Percentiles rank a stretch among this genome's conserved stretches.
These are phyloP conservation scores for Geotrichum reessii DNA, from an alignment of 1,139 yeast genomes.

Conservation along the genomic window DNA sequence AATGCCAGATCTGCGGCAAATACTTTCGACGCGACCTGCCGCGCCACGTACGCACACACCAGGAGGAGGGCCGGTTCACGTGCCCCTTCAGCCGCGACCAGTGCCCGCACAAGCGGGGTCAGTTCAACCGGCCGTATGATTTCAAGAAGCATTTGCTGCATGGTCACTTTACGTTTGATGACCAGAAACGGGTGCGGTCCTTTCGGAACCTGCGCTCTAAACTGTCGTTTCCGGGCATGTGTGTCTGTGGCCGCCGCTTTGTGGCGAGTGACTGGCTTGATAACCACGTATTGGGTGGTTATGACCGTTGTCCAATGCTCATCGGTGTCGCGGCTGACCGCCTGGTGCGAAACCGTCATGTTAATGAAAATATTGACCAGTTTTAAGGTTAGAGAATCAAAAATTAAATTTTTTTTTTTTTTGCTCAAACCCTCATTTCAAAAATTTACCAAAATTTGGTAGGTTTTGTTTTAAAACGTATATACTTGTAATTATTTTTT, in stretches of 20 bases:
- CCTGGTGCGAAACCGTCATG: background rate
- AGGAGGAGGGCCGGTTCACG: constrained; percentile 51
- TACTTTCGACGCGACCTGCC: constrained; percentile 59
- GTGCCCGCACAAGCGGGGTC: constrained; percentile 58
- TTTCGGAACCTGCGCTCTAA: constrained; percentile 53
- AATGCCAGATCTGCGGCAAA: constrained; percentile 53
- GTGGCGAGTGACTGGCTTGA: constrained; percentile 54
- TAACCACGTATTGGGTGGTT: constrained; percentile 45
- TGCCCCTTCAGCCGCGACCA: constrained; percentile 53
- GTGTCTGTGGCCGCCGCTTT: constrained; percentile 52
- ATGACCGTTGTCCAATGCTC: constrained; percentile 22
- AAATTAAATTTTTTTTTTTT: too few species aligned
- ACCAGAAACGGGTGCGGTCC: constrained; percentile 40
- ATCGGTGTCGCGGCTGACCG: constrained; percentile 7
- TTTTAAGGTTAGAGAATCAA: background rate
- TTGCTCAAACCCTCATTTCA: too few species aligned
- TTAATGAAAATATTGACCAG: background rate
- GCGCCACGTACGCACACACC: constrained; percentile 62
- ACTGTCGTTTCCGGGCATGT: constrained; percentile 48
- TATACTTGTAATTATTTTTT: too few species aligned
- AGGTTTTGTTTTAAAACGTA: too few species aligned
- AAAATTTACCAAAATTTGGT: too few species aligned
- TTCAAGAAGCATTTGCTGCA: constrained; percentile 62
- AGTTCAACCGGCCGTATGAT: constrained; percentile 64
- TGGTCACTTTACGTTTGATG: constrained; percentile 53